Conservation (phyloP, 2,329 filamentous ascomycete genomes). For the Venturia effusa region DNA sequence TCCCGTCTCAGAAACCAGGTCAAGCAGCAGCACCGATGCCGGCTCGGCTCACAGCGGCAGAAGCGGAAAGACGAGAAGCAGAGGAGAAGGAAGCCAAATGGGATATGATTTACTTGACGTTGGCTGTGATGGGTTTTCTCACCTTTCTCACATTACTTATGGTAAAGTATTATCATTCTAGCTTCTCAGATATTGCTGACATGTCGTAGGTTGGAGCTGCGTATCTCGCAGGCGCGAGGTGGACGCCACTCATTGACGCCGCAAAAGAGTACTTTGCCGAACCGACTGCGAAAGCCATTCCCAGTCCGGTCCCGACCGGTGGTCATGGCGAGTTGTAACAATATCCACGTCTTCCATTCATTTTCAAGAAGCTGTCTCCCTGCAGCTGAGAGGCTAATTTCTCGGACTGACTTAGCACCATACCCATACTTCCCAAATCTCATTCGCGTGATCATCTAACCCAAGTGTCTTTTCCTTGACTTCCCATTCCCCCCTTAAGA, state of each 20-base stretch:
- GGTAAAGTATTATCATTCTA: constrained; percentile 45
- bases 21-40: constrained; percentile 16
- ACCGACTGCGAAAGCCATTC: not conserved
- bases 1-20: constrained; percentile 71
- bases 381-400: not conserved
- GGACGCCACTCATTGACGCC: constrained; percentile 45
- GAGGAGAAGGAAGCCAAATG: constrained; percentile 34
- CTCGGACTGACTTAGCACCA: not conserved
- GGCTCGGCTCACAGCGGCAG: constrained; percentile 35
- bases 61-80: constrained; percentile 45
- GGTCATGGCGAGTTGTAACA: constrained; percentile 8
- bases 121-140: constrained; percentile 58
- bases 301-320: not conserved
- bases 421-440: not conserved
- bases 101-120: constrained; percentile 52
- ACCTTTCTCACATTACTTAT: constrained; percentile 62
- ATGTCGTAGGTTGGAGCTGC: constrained; percentile 57
- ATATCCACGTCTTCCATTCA: not conserved
- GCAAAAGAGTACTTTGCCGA: constrained; percentile 21
- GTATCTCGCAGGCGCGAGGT: constrained; percentile 65
- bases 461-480: not conserved
- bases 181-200: constrained; percentile 6
- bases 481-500: not conserved
- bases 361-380: not conserved
- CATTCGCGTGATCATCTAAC: not conserved